These are phyloP conservation scores for Lyophyllum shimeji DNA, from an alignment of 768 basidiomycete species.

Conservation along the genomic window DNA sequence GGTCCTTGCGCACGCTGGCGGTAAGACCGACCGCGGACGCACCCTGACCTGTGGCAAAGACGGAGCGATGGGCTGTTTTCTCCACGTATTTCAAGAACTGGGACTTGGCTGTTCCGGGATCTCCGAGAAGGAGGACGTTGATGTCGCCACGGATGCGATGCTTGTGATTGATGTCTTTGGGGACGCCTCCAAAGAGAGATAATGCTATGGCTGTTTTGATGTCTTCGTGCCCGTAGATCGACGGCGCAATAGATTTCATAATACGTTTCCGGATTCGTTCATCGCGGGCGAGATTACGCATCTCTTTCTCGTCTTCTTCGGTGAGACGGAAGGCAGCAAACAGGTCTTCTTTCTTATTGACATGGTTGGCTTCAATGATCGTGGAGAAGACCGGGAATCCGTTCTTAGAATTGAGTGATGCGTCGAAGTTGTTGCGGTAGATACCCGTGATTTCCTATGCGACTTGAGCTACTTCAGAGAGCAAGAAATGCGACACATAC, in stretches of 20 bases:
- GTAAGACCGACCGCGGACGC: slow-evolving; percentile 98
- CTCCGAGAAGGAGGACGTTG: slow-evolving; percentile 93
- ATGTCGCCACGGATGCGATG: slow-evolving; percentile 97
- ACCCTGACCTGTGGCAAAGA: slow-evolving; percentile 98
- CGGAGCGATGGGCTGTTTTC: slow-evolving; percentile 96
- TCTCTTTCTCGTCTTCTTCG: slow-evolving; percentile 94
- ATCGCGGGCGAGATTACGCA: slow-evolving; percentile 83
- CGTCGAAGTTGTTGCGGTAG: slow-evolving; percentile 98
- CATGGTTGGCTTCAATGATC: slow-evolving; percentile 95
- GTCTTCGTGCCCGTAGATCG: slow-evolving; percentile 98
- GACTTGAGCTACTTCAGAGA: slow-evolving; percentile 8
- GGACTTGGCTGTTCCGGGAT: slow-evolving; percentile 98
- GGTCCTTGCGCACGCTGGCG: slow-evolving; percentile 98
- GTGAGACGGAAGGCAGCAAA: slow-evolving; percentile 98
- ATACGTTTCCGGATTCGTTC: slow-evolving; percentile 96
- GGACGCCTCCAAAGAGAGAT: slow-evolving; percentile 90
- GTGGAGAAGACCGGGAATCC: slow-evolving; percentile 99
- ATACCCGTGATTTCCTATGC: slow-evolving; percentile 93
- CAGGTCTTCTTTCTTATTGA: slow-evolving; percentile 98
- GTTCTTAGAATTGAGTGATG: slow-evolving; percentile 96
- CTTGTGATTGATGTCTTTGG: slow-evolving; percentile 97
- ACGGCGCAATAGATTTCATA: slow-evolving; percentile 97
- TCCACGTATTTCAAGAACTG: slow-evolving; percentile 99
- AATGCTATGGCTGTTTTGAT: slow-evolving; percentile 98
- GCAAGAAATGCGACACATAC: slow-evolving; percentile 42